Percentiles rank a stretch among this genome's conserved stretches.
phyloP scores from a whole-genome alignment of 768 basidiomycete genomes.

The Sporobolomyces pararoseus region DNA sequence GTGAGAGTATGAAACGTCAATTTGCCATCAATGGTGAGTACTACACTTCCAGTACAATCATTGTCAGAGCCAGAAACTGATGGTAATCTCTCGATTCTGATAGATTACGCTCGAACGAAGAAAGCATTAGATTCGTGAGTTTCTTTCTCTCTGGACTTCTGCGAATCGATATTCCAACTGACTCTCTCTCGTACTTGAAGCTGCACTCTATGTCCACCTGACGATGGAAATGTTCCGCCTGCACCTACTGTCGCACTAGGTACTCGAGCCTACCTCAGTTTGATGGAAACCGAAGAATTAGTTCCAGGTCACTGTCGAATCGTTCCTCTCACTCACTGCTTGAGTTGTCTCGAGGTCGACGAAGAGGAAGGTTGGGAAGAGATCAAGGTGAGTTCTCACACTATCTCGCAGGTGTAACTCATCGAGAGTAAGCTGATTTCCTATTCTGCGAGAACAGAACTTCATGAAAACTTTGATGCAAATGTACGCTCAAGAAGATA shows the following conservation, averaged over 20 bases:
- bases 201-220: conserved; percentile 52
- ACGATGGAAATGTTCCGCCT: conserved; percentile 83
- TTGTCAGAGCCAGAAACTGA: neutral
- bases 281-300: conserved; percentile 82
- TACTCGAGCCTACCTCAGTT: conserved; percentile 82
- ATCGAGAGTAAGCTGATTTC: neutral
- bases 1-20: conserved; percentile 91
- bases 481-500: conserved; percentile 88
- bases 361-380: conserved; percentile 95
- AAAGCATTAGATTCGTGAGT: conserved; percentile 75
- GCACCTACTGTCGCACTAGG: conserved; percentile 87
- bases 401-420: neutral
- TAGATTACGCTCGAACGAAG: conserved; percentile 93
- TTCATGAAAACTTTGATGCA: conserved; percentile 90
- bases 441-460: conserved; percentile 52
- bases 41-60: neutral
- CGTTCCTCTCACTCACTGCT: conserved; percentile 89
- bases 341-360: conserved; percentile 86
- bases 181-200: conserved; percentile 5
- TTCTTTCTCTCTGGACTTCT: too few relatives aligned
- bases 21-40: conserved; percentile 86
- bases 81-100: neutral
- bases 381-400: conserved; percentile 62
- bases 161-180: neutral
- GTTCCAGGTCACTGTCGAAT: conserved; percentile 88